A percentile compares a stretch with the other conserved stretches of the same genome.
phyloP scores from a whole-genome alignment of 2,329 filamentous ascomycete species.

The Fusarium siculi region DNA sequence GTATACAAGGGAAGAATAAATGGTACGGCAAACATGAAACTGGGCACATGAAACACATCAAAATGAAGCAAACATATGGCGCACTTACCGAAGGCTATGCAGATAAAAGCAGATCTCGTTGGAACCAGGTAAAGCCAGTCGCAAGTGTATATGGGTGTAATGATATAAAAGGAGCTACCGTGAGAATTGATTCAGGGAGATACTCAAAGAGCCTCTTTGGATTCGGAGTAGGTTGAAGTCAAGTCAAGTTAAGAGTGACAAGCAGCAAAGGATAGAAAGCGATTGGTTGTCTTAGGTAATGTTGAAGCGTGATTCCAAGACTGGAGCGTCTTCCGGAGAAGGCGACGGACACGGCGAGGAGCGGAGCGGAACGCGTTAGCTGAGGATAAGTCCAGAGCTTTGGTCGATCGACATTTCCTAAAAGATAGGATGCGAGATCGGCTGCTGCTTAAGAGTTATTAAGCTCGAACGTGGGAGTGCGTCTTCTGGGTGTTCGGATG shows the following conservation, averaged over 20 bases:
- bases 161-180: conserved; percentile 1
- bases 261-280: conserved; percentile 12
- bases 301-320: conserved; percentile 21
- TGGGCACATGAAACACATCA: conserved; percentile 9
- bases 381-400: conserved; percentile 26
- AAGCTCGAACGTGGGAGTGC: not conserved
- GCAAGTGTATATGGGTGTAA: not conserved
- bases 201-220: conserved; percentile 12
- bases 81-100: conserved; percentile 24
- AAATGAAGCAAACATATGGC: conserved; percentile 28
- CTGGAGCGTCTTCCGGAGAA: conserved; percentile 30
- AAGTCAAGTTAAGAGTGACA: conserved; percentile 27
- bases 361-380: conserved; percentile 26
- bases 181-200: not conserved
- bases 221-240: conserved; percentile 11
- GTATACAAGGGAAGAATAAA: not conserved
- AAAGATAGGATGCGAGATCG: conserved; percentile 16
- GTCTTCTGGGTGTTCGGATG: conserved; percentile 19
- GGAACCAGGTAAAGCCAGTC: not conserved
- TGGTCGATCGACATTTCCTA: conserved; percentile 19
- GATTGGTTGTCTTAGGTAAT: conserved; percentile 30
- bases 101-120: not conserved
- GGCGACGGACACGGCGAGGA: conserved; percentile 35
- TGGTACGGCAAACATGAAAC: conserved; percentile 2
- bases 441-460: not conserved